Percentiles rank a stretch among this genome's conserved stretches.
phyloP scores from a whole-genome alignment of 371 early-diverging fungal genomes.

The Mucor sp. region DNA sequence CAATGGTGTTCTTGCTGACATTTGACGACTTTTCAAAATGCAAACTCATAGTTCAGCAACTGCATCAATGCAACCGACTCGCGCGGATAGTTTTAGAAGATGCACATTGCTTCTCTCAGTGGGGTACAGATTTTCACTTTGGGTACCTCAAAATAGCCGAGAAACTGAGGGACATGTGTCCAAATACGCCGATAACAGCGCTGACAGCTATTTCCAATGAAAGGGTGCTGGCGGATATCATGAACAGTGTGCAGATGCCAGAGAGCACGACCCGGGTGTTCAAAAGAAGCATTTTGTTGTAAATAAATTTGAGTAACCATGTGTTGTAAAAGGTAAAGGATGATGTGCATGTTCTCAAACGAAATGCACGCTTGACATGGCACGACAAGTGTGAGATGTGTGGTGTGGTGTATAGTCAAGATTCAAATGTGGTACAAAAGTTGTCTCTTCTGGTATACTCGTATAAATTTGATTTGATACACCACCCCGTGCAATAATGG shows the following conservation, averaged over 20 bases:
- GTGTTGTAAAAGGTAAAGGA: background rate
- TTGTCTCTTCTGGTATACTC: no score
- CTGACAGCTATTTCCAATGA: constrained; percentile 9
- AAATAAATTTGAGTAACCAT: constrained; percentile 1
- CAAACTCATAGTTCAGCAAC: background rate
- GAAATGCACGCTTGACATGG: background rate
- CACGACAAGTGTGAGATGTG: background rate
- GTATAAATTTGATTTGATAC: background rate
- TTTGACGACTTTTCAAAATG: background rate
- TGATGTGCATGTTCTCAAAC: background rate
- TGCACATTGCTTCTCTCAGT: background rate
- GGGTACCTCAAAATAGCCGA: background rate
- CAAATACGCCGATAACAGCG: constrained; percentile 1
- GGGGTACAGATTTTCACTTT: background rate
- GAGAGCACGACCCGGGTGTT: background rate
- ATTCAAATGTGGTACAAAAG: background rate
- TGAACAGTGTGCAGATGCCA: background rate
- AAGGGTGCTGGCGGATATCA: background rate
- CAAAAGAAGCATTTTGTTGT: constrained; percentile 1
- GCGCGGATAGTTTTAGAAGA: background rate
- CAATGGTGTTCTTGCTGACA: background rate
- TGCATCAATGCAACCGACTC: background rate
- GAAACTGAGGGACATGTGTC: background rate
- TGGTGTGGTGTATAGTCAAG: background rate
- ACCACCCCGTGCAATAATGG: background rate